Conservation (phyloP, 2,329 filamentous ascomycete genomes). For the Talaromyces sp. region DNA sequence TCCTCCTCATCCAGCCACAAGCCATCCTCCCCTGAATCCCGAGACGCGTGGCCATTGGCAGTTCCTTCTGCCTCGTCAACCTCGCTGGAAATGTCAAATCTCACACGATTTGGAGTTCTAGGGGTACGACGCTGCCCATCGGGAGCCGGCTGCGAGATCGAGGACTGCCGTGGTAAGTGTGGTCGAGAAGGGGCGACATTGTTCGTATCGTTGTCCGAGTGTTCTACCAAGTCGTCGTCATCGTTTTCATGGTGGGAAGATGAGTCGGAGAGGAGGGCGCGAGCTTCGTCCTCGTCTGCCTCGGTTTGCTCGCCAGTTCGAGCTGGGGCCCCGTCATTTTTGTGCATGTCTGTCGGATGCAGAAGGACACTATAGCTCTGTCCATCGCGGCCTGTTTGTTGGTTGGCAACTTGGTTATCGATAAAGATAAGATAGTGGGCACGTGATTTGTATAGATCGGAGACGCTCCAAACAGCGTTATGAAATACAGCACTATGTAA, state of each 20-base stretch:
- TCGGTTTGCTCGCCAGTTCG: constrained; percentile 26
- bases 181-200: constrained; percentile 12
- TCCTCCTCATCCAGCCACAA: constrained; percentile 56
- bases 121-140: constrained; percentile 46
- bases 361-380: constrained; percentile 13
- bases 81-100: constrained; percentile 51
- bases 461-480: not conserved
- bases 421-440: not conserved
- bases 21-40: constrained; percentile 24
- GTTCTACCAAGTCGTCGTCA: constrained; percentile 22
- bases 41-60: constrained; percentile 27
- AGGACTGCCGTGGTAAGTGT: constrained; percentile 32
- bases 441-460: not conserved
- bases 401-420: not conserved
- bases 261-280: constrained; percentile 27
- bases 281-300: constrained; percentile 25
- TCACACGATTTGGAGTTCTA: constrained; percentile 62
- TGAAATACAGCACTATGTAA: too few species aligned
- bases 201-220: constrained; percentile 17
- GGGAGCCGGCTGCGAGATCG: constrained; percentile 33
- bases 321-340: constrained; percentile 32
- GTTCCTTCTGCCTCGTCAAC: constrained; percentile 20
- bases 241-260: constrained; percentile 16
- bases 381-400: not conserved
- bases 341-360: constrained; percentile 35